Percentiles rank a stretch among this genome's conserved stretches.
Evolutionary conservation across 495 filamentous ascomycete species (phyloP).

Genomic region (Aspergillus cavernicola): DNA sequence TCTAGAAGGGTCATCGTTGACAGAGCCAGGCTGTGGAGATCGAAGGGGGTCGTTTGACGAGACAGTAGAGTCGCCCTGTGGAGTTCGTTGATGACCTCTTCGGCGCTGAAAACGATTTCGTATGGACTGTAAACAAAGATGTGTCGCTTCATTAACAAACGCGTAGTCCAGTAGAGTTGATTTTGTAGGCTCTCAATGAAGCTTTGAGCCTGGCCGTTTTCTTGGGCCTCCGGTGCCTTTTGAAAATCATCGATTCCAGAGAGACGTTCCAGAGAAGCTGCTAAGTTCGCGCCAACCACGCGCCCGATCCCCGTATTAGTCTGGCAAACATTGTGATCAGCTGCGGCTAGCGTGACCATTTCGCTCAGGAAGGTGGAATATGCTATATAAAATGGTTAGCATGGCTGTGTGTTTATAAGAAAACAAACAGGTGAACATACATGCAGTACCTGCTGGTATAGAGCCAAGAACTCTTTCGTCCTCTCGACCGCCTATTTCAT

Average conservation of each 20-base stretch:
- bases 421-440: constrained; percentile 49
- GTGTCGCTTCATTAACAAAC: constrained; percentile 58
- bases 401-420: constrained; percentile 7
- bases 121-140: constrained; percentile 52
- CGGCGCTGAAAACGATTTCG: constrained; percentile 60
- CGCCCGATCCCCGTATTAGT: constrained; percentile 38
- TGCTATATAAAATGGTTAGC: constrained; percentile 23
- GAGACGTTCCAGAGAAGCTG: constrained; percentile 39
- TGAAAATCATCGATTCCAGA: constrained; percentile 38
- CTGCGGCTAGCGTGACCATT: constrained; percentile 33
- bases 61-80: constrained; percentile 47
- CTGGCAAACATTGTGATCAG: constrained; percentile 40
- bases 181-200: constrained; percentile 51
- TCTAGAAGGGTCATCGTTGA: constrained; percentile 64
- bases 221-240: constrained; percentile 27
- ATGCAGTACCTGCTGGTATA: constrained; percentile 57
- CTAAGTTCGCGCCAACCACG: constrained; percentile 36
- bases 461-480: constrained; percentile 65
- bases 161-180: constrained; percentile 71
- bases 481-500: constrained; percentile 50
- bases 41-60: constrained; percentile 54
- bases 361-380: constrained; percentile 46
- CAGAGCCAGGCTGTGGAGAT: constrained; percentile 70
- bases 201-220: constrained; percentile 26
- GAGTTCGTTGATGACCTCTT: constrained; percentile 55